A percentile compares a stretch with the other conserved stretches of the same genome.
phyloP scores from a whole-genome alignment of 208 protist species.

The Blechomonas ayalai region DNA sequence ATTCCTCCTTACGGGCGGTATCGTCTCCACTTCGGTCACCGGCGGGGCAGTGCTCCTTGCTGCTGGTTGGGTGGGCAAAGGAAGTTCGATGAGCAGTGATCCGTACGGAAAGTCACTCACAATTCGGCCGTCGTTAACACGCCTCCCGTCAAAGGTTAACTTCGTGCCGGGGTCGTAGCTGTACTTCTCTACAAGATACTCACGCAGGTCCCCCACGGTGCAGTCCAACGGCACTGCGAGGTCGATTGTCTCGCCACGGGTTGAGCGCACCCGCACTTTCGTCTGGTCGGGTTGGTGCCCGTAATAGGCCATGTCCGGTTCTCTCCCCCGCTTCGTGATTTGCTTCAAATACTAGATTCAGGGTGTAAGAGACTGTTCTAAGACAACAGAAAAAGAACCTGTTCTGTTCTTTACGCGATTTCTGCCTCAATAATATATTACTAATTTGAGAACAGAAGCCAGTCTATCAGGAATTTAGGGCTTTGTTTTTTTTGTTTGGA shows the following conservation, averaged over 20 bases:
- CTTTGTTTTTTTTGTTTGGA: too few species aligned
- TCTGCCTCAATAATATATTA: too few species aligned
- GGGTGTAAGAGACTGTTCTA: too few species aligned
- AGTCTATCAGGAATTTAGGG: too few species aligned
- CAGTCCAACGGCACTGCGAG: constrained; percentile 34
- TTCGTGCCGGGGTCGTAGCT: constrained; percentile 41
- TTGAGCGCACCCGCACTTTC: constrained; percentile 51
- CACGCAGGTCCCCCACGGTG: constrained; percentile 45
- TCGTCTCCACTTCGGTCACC: too few species aligned
- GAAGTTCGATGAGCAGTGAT: constrained; percentile 57
- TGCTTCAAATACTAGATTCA: not conserved
- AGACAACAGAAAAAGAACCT: too few species aligned
- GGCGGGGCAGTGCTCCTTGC: too few species aligned
- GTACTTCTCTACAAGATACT: constrained; percentile 64
- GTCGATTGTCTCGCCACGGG: constrained; percentile 66
- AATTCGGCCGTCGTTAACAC: constrained; percentile 13
- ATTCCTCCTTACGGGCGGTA: not conserved
- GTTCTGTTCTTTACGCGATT: too few species aligned
- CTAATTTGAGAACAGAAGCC: too few species aligned
- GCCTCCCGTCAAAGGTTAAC: constrained; percentile 23
- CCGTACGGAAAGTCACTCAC: constrained; percentile 63
- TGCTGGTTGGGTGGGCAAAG: too few species aligned
- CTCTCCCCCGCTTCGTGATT: not conserved
- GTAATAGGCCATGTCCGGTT: constrained; percentile 38
- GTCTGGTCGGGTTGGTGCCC: constrained; percentile 17